phyloP scores from a whole-genome alignment of 345 rosid genomes.

The Psidium friedrichsthalianum region DNA sequence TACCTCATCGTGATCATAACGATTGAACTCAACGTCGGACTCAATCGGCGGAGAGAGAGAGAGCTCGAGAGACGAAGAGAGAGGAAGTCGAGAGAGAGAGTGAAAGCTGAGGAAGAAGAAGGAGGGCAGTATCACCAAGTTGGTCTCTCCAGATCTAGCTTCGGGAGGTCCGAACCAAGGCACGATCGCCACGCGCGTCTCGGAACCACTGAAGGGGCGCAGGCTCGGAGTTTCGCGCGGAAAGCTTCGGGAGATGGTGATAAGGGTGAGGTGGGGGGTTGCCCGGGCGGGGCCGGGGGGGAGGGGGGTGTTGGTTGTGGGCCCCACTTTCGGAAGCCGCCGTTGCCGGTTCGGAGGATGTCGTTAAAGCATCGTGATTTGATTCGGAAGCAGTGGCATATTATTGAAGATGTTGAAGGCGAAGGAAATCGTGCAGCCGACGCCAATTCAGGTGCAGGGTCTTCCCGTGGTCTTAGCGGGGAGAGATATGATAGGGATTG shows the following conservation, averaged over 20 bases:
- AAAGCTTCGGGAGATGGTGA: background rate
- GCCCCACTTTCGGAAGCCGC: constrained; percentile 95
- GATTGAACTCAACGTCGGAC: background rate
- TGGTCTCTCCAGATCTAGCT: background rate
- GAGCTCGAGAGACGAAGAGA: background rate
- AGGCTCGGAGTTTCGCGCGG: constrained; percentile 8
- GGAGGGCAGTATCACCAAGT: background rate
- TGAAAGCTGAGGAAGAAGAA: constrained; percentile 3
- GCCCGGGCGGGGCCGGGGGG: too few relatives aligned
- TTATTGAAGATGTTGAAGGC: constrained; percentile 56
- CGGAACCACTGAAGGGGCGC: background rate
- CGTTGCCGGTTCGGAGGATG: constrained; percentile 53
- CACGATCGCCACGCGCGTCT: constrained; percentile 19
- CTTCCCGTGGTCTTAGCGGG: constrained; percentile 77
- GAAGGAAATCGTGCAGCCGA: constrained; percentile 88
- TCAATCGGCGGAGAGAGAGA: background rate
- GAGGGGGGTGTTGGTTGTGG: too few relatives aligned
- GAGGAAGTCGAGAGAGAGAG: background rate
- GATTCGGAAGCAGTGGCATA: constrained; percentile 86
- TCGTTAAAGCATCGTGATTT: constrained; percentile 45
- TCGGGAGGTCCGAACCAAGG: constrained; percentile 12
- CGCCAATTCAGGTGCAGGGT: constrained; percentile 95
- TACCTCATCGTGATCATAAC: background rate
- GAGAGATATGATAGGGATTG: constrained; percentile 92
- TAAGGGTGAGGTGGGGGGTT: background rate